Percentiles rank a stretch among this genome's conserved stretches.
These are phyloP conservation scores for Colletotrichum karsti DNA, from an alignment of 2,329 filamentous ascomycete species.

Conservation along the genomic window DNA sequence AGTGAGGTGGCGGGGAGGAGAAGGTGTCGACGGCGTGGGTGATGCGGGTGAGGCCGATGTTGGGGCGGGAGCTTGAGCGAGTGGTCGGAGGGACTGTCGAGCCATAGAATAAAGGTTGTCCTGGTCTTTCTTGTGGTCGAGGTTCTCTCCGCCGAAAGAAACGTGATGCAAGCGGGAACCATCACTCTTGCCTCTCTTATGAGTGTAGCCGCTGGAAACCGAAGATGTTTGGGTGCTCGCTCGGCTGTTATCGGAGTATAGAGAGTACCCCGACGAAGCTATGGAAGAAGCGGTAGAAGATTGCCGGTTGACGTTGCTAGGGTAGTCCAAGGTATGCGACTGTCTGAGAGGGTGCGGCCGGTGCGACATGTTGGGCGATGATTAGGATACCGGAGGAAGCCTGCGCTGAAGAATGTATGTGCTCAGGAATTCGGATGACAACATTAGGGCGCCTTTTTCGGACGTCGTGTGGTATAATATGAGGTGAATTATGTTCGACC, in stretches of 20 bases:
- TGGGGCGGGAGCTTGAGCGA: conserved; percentile 70
- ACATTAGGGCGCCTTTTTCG: conserved; percentile 35
- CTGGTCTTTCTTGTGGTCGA: conserved; percentile 50
- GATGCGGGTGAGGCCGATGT: conserved; percentile 41
- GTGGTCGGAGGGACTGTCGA: conserved; percentile 79
- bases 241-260: conserved; percentile 65
- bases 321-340: conserved; percentile 59
- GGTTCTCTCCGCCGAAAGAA: conserved; percentile 40
- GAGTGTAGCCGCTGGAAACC: conserved; percentile 72
- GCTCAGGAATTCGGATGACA: conserved; percentile 34
- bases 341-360: conserved; percentile 67
- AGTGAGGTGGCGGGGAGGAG: conserved; percentile 46
- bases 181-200: conserved; percentile 83
- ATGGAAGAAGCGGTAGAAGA: conserved; percentile 76
- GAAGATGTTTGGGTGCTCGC: conserved; percentile 79
- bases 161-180: conserved; percentile 57
- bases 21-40: conserved; percentile 34
- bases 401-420: conserved; percentile 33
- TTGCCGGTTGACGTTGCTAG: conserved; percentile 62
- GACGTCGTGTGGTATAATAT: conserved; percentile 14
- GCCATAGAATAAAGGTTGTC: conserved; percentile 74
- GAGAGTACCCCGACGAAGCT: conserved; percentile 75
- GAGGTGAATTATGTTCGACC: conserved; percentile 12
- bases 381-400: conserved; percentile 31
- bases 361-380: conserved; percentile 58